Conservation (phyloP, 2,329 filamentous ascomycete species). For the Trichophyton schoenleinii region DNA sequence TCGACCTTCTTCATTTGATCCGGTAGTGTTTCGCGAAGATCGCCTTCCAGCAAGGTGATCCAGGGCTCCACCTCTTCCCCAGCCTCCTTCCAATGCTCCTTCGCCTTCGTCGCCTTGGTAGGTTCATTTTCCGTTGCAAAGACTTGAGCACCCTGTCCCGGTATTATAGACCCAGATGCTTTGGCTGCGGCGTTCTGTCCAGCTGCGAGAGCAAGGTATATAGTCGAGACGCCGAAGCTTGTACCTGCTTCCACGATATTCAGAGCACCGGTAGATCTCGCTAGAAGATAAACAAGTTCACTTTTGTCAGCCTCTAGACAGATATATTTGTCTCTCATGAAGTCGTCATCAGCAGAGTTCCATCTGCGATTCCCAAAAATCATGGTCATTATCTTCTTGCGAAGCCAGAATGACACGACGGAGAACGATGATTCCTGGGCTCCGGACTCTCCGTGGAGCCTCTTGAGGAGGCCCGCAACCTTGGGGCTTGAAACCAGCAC, state of each 20-base stretch:
- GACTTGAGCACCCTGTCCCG: constrained; percentile 32
- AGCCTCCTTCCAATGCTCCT: constrained; percentile 41
- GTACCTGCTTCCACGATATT: constrained; percentile 50
- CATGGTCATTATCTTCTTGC: constrained; percentile 12
- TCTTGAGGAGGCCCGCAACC: constrained; percentile 19
- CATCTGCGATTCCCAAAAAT: constrained; percentile 6
- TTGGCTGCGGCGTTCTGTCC: constrained; percentile 32
- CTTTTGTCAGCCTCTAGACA: constrained; percentile 49
- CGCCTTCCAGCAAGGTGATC: constrained; percentile 47
- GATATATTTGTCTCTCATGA: constrained; percentile 46
- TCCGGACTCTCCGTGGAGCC: constrained; percentile 23
- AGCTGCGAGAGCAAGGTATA: constrained; percentile 49
- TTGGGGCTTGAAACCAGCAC: constrained; percentile 11
- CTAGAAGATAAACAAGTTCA: constrained; percentile 43
- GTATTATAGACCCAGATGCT: constrained; percentile 5
- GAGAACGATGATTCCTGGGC: constrained; percentile 21
- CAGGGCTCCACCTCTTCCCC: constrained; percentile 37
- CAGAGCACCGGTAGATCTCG: constrained; percentile 37
- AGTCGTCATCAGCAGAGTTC: constrained; percentile 20
- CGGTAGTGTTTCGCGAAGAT: constrained; percentile 46
- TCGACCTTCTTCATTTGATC: constrained; percentile 28
- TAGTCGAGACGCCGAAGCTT: constrained; percentile 49
- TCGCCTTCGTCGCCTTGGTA: constrained; percentile 40
- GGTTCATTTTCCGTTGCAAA: constrained; percentile 51
- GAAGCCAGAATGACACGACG: constrained; percentile 16